phyloP scores from a whole-genome alignment of 805 yeast species.

The Pichia cephalocereana region DNA sequence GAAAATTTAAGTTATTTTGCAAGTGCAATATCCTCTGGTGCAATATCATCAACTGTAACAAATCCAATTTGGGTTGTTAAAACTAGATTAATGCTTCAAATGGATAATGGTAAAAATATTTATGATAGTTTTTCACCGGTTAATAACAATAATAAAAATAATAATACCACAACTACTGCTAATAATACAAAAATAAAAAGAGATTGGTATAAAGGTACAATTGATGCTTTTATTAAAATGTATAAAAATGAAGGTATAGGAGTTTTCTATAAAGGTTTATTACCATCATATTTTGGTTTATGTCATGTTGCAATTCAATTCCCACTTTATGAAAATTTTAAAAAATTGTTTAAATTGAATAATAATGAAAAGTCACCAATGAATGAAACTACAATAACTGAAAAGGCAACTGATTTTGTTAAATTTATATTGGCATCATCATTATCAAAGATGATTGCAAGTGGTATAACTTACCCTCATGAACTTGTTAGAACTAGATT shows the following conservation, averaged over 20 bases:
- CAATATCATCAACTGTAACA: constrained; percentile 71
- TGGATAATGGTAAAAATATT: constrained; percentile 35
- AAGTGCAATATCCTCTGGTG: constrained; percentile 82
- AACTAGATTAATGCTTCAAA: constrained; percentile 87
- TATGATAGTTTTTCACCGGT: constrained; percentile 24
- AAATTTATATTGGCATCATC: constrained; percentile 61
- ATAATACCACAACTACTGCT: neutral
- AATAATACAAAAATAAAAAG: constrained; percentile 3
- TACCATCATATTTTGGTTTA: constrained; percentile 85
- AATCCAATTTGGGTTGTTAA: constrained; percentile 98
- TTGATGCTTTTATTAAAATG: constrained; percentile 79
- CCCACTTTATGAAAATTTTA: constrained; percentile 83
- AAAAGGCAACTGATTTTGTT: constrained; percentile 18
- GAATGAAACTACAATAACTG: constrained; percentile 3
- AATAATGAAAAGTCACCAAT: constrained; percentile 8
- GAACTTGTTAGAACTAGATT: constrained; percentile 87
- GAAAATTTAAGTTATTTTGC: constrained; percentile 34
- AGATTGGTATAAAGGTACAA: constrained; percentile 58
- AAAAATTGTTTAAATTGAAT: constrained; percentile 33
- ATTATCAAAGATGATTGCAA: constrained; percentile 79
- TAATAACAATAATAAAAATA: constrained; percentile 3
- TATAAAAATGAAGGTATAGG: constrained; percentile 66
- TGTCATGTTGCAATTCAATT: constrained; percentile 94
- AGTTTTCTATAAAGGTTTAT: constrained; percentile 81
- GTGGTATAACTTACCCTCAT: constrained; percentile 87